A percentile compares a stretch with the other conserved stretches of the same genome.
Conservation (phyloP, 2,329 filamentous ascomycete genomes). For the Fusarium anguioides region DNA sequence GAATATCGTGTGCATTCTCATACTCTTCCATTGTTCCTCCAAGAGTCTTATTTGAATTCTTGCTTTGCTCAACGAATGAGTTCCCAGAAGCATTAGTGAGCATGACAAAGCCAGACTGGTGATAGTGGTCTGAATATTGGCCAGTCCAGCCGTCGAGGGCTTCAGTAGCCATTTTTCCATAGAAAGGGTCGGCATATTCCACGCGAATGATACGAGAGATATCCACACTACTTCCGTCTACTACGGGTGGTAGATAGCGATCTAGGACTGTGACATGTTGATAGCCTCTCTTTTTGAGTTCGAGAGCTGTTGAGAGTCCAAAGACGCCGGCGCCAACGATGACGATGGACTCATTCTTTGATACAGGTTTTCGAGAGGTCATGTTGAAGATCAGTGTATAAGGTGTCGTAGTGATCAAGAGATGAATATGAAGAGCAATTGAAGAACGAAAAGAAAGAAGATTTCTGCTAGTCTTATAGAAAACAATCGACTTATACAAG, state of each 20-base stretch:
- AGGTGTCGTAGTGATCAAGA: too few relatives aligned
- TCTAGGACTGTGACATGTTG: constrained; percentile 61
- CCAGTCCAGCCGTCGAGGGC: constrained; percentile 44
- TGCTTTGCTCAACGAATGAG: constrained; percentile 39
- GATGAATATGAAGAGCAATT: not conserved
- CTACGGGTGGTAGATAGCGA: constrained; percentile 50
- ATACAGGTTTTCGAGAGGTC: constrained; percentile 31
- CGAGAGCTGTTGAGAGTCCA: constrained; percentile 61
- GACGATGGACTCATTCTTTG: constrained; percentile 46
- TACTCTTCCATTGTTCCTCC: constrained; percentile 39
- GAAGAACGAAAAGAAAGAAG: not conserved
- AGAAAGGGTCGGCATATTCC: constrained; percentile 74
- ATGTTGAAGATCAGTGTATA: not conserved
- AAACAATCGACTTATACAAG: constrained; percentile 7
- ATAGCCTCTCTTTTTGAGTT: constrained; percentile 57
- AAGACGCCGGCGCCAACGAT: constrained; percentile 62
- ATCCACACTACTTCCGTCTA: constrained; percentile 55
- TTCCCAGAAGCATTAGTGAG: constrained; percentile 32
- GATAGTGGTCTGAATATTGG: constrained; percentile 46
- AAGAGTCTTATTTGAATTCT: constrained; percentile 21
- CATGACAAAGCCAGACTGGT: constrained; percentile 50
- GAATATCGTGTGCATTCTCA: constrained; percentile 40
- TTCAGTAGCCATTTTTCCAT: constrained; percentile 65
- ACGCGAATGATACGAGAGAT: constrained; percentile 55
- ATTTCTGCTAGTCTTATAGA: not conserved